A percentile compares a stretch with the other conserved stretches of the same genome.
These are phyloP conservation scores for Aurifilum marmelostoma DNA, from an alignment of 2,329 filamentous ascomycete genomes.

Conservation along the genomic window DNA sequence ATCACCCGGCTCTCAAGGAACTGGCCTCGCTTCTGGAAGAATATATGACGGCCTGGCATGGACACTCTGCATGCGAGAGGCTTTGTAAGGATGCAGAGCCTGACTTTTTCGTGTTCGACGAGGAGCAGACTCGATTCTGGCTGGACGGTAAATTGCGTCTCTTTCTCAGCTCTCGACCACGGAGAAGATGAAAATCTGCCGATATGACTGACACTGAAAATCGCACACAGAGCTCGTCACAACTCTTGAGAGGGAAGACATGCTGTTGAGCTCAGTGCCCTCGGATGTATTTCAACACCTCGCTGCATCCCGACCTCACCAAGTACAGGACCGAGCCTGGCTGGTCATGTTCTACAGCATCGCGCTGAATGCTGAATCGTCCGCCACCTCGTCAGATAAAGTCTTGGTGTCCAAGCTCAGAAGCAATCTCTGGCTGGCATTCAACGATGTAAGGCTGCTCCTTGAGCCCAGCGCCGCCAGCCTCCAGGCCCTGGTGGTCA, in stretches of 20 bases:
- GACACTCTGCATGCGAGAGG: background rate
- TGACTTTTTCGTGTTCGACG: background rate
- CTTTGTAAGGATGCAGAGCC: background rate
- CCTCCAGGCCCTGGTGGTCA: conserved; percentile 15
- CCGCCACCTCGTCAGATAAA: background rate
- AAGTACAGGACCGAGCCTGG: conserved; percentile 16
- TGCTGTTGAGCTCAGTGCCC: background rate
- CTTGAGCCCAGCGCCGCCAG: conserved; percentile 13
- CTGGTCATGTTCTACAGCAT: conserved; percentile 22
- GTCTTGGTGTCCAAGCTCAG: background rate
- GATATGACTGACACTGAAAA: background rate
- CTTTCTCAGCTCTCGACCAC: no score
- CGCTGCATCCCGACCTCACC: background rate
- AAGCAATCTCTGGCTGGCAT: conserved; percentile 20
- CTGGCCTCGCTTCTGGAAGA: conserved; percentile 15
- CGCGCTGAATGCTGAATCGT: conserved; percentile 4
- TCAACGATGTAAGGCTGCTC: conserved; percentile 11
- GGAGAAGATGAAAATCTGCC: background rate
- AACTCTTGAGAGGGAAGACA: conserved; percentile 10
- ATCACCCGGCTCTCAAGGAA: conserved; percentile 3
- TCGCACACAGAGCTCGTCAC: background rate
- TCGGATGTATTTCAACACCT: background rate
- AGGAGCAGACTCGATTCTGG: background rate
- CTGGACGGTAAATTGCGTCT: background rate
- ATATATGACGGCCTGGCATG: conserved; percentile 2